phyloP scores from a whole-genome alignment of 352 stramenopile species.

The Phytophthora hybrid region DNA sequence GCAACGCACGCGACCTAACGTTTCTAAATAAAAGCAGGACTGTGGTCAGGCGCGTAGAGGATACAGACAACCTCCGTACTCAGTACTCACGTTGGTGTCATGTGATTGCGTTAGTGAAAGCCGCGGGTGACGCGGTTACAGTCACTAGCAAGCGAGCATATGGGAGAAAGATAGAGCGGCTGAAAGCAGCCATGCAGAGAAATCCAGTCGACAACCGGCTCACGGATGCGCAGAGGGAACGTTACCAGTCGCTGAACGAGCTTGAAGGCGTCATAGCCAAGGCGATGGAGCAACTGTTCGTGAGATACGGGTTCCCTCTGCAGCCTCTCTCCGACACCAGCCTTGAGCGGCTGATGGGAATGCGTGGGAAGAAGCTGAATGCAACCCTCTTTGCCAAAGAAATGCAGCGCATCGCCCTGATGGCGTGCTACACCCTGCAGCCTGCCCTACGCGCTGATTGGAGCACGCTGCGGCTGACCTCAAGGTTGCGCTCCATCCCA shows the following conservation, averaged over 20 bases:
- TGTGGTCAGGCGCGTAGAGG: neutral
- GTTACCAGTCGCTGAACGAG: neutral
- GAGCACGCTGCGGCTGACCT: neutral
- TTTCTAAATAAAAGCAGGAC: neutral
- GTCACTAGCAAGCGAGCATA: neutral
- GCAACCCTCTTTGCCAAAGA: neutral
- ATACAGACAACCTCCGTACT: neutral
- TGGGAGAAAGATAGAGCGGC: neutral
- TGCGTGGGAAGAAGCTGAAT: constrained; percentile 1
- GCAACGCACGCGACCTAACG: neutral
- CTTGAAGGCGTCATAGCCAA: neutral
- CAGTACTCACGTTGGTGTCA: neutral
- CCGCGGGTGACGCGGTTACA: neutral
- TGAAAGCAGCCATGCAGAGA: neutral
- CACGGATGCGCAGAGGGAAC: neutral
- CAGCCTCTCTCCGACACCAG: neutral
- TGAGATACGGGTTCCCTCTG: neutral
- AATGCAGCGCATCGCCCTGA: neutral
- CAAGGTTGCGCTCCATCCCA: neutral
- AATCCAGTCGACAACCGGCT: neutral
- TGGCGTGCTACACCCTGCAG: neutral
- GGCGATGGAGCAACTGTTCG: neutral
- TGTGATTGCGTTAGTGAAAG: neutral
- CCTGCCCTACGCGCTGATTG: neutral
- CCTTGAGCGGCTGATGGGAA: neutral